phyloP scores from a whole-genome alignment of 768 basidiomycete genomes.

The Tephrocybe sp. region DNA sequence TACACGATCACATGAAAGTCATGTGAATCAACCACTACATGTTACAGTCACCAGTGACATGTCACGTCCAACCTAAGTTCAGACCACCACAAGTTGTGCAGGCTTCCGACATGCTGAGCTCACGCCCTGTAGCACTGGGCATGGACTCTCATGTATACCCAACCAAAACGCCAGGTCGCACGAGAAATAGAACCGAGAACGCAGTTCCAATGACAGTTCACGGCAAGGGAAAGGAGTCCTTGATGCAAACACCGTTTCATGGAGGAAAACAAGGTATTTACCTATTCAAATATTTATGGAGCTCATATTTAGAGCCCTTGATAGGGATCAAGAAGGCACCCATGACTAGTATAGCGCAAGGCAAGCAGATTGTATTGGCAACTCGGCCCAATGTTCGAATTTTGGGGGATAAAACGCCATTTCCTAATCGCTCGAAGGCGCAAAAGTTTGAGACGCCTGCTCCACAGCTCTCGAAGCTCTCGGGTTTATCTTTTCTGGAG shows the following conservation, averaged over 20 bases:
- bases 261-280: conserved; percentile 30
- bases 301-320: neutral
- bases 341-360: conserved; percentile 20
- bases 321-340: conserved; percentile 20
- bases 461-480: conserved; percentile 32
- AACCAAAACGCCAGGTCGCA: conserved; percentile 58
- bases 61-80: no score
- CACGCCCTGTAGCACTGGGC: conserved; percentile 30
- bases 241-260: conserved; percentile 35
- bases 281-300: neutral
- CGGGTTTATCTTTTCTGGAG: conserved; percentile 23
- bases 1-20: no score
- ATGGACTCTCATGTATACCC: conserved; percentile 29
- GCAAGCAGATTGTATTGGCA: conserved; percentile 19
- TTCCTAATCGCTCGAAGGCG: conserved; percentile 54
- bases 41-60: no score
- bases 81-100: no score
- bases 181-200: conserved; percentile 48
- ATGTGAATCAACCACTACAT: no score
- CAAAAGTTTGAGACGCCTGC: conserved; percentile 34
- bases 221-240: conserved; percentile 41
- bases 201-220: conserved; percentile 40
- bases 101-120: conserved; percentile 34
- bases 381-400: conserved; percentile 39
- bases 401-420: conserved; percentile 74